phyloP scores from a whole-genome alignment of 2,329 filamentous ascomycete genomes.

The Huntiella moniliformis region DNA sequence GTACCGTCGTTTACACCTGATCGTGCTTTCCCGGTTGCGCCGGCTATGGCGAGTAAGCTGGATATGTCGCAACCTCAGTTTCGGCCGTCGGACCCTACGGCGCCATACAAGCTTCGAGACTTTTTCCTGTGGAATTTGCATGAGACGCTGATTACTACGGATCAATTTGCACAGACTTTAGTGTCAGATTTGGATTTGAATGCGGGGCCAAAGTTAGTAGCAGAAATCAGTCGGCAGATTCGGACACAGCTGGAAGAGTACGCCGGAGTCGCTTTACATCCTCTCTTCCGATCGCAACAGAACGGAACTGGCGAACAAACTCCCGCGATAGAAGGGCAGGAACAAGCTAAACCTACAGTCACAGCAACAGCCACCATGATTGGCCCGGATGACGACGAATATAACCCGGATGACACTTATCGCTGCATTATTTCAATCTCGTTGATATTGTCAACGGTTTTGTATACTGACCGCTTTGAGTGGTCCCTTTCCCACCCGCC shows the following conservation, averaged over 20 bases:
- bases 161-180: slow-evolving; percentile 80
- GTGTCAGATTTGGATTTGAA: slow-evolving; percentile 89
- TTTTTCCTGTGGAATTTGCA: slow-evolving; percentile 97
- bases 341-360: slow-evolving; percentile 31
- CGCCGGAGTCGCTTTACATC: slow-evolving; percentile 80
- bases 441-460: slow-evolving; percentile 74
- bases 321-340: not conserved
- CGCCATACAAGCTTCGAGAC: slow-evolving; percentile 77
- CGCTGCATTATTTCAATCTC: slow-evolving; percentile 81
- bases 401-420: slow-evolving; percentile 86
- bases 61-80: slow-evolving; percentile 64
- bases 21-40: slow-evolving; percentile 43
- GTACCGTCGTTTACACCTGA: slow-evolving; percentile 58
- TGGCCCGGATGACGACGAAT: slow-evolving; percentile 34
- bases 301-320: slow-evolving; percentile 13
- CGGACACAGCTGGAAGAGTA: slow-evolving; percentile 92
- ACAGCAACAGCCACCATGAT: slow-evolving; percentile 49
- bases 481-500: slow-evolving; percentile 89
- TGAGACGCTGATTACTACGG: slow-evolving; percentile 81
- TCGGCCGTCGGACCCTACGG: slow-evolving; percentile 57
- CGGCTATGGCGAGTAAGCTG: slow-evolving; percentile 27
- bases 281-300: slow-evolving; percentile 55
- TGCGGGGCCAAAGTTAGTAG: slow-evolving; percentile 46
- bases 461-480: slow-evolving; percentile 95
- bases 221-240: slow-evolving; percentile 83